Evolutionary conservation across 2,329 filamentous ascomycete species (phyloP), one percentile per base, ranked within the genome.

Genomic region (Arthrocladium fulminans): DNA sequence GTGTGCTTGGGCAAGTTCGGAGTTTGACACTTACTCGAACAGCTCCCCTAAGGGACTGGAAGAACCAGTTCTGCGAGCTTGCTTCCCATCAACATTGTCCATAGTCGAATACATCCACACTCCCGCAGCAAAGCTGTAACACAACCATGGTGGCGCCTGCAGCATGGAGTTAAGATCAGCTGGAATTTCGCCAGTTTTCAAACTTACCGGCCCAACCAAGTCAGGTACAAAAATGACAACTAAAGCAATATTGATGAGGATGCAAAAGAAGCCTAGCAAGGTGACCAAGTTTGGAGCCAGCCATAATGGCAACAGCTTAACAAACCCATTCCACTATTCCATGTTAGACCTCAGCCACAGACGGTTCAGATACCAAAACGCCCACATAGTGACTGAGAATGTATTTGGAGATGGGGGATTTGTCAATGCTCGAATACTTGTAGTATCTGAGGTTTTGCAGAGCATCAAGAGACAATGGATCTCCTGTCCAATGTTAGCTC

Each of bases 61-160:
- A 3, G 90, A 96, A 46, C 90, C 89, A 3, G 92, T 98, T 61
- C 92, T 79, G 55, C 92, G 79, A 50, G 92, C 92, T 72, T 98
- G 92, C 71, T 98, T 98, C 59, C 92, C 92, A 67, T 98, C 92
- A 55, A 97, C 84, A 66, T 98, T 98, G 73, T 98, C 92, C 84
- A 98, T 89, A 12, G 92, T 98, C 59, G 92, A 94, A 69, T 97
- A 83, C 86, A 94, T 92, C 84, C 94, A 98, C 51, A 98, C 77
- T 34, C 92, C 92, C 56, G 94, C 79, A 1, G 89, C 90, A 66
- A 97, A 97, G 69, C 88, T 95, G 65, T 87, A 94, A 72, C 95
- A 97, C 17, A 97, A 68, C 90, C 92, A 97, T 60, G 83, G 77
- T 7, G 89, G 88, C 17, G 83, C 87, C 83, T 92, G 62, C 44